phyloP scores from a whole-genome alignment of 345 rosid species.

The Hibiscus syriacus region DNA sequence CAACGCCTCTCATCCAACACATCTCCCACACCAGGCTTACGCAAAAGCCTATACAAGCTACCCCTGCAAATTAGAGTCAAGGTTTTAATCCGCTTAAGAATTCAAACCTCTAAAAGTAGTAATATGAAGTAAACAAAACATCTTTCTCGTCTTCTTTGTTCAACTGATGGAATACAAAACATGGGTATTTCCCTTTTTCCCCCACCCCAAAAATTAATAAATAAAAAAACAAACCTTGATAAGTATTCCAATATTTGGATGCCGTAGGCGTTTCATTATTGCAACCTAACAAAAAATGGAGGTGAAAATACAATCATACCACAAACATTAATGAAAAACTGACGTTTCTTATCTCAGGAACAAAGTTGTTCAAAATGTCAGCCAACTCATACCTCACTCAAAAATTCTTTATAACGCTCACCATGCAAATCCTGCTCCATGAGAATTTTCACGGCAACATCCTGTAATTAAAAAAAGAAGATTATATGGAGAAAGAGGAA shows the following conservation, averaged over 20 bases:
- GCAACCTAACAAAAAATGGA: slow-evolving; percentile 57
- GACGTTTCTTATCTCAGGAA: background rate
- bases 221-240: slow-evolving; percentile 52
- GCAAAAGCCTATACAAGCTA: slow-evolving; percentile 91
- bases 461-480: slow-evolving; percentile 46
- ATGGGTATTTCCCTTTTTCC: background rate
- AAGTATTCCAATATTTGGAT: slow-evolving; percentile 99
- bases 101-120: background rate
- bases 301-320: slow-evolving; percentile 9
- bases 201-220: background rate
- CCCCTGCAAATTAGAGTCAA: slow-evolving; percentile 58
- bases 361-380: slow-evolving; percentile 4
- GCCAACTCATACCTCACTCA: slow-evolving; percentile 68
- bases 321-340: slow-evolving; percentile 12
- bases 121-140: background rate
- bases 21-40: slow-evolving; percentile 78
- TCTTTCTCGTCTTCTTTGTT: background rate
- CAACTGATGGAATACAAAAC: background rate
- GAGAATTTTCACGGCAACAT: slow-evolving; percentile 99
- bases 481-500: background rate
- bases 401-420: slow-evolving; percentile 79
- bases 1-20: slow-evolving; percentile 85
- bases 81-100: slow-evolving; percentile 16
- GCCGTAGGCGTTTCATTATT: slow-evolving; percentile 94
- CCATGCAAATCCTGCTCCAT: slow-evolving; percentile 97